Conservation (phyloP, 768 basidiomycete species). For the Tylopilus vinaceipallidus region DNA sequence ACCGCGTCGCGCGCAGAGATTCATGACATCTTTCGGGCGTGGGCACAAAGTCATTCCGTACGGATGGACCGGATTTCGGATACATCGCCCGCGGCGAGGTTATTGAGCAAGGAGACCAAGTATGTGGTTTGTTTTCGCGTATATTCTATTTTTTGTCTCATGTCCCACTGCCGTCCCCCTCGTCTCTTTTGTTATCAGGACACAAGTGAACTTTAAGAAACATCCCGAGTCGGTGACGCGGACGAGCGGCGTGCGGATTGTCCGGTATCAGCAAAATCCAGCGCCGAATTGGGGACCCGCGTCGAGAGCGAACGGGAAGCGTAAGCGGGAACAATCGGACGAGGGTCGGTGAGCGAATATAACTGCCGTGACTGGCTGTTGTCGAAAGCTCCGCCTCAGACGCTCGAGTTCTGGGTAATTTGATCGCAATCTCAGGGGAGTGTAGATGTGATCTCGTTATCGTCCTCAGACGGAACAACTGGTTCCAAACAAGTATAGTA, state of each 20-base stretch:
- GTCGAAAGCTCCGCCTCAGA: no score
- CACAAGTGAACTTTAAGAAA: constrained; percentile 68
- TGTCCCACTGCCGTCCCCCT: background rate
- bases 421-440: no score
- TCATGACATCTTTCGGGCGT: constrained; percentile 83
- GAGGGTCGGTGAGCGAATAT: constrained; percentile 8
- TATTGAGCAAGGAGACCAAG: constrained; percentile 71
- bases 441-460: no score
- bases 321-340: constrained; percentile 29
- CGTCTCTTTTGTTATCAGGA: constrained; percentile 3
- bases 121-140: constrained; percentile 33
- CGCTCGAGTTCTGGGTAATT: no score
- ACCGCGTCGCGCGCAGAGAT: constrained; percentile 68
- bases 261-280: constrained; percentile 90
- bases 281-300: constrained; percentile 92
- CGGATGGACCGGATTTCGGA: constrained; percentile 79
- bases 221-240: constrained; percentile 65
- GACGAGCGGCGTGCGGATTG: constrained; percentile 69
- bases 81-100: constrained; percentile 61
- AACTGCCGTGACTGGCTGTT: background rate
- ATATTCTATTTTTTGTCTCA: background rate
- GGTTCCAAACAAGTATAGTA: no score
- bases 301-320: constrained; percentile 50
- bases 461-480: no score
- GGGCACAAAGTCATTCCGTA: constrained; percentile 79